Evolutionary conservation across 2,329 filamentous ascomycete genomes (phyloP).

Genomic region (Nemania bipapillata): DNA sequence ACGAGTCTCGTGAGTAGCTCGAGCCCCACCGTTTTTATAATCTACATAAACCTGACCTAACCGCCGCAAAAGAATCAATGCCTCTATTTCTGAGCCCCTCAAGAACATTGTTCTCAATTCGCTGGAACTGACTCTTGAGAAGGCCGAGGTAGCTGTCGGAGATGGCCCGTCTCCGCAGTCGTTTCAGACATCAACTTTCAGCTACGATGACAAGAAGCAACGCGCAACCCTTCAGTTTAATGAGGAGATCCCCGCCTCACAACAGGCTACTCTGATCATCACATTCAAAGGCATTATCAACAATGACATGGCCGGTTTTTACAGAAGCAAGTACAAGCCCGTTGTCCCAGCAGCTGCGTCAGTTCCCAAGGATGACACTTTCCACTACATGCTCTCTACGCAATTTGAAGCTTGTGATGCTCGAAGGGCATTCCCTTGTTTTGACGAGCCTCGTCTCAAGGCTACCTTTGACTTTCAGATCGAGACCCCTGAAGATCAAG

Average conservation of each 20-base stretch:
- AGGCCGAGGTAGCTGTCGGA: conserved; percentile 69
- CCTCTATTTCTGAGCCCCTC: conserved; percentile 75
- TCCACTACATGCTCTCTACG: conserved; percentile 85
- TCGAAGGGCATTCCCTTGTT: conserved; percentile 93
- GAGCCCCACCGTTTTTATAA: not conserved
- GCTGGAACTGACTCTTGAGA: conserved; percentile 81
- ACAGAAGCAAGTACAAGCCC: conserved; percentile 93
- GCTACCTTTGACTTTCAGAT: conserved; percentile 94
- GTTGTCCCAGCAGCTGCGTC: conserved; percentile 75
- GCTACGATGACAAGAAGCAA: conserved; percentile 85
- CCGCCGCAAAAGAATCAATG: conserved; percentile 69
- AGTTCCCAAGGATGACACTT: conserved; percentile 77
- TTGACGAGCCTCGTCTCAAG: conserved; percentile 97
- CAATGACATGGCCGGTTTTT: conserved; percentile 92
- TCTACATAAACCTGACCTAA: conserved; percentile 8
- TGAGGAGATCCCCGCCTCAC: conserved; percentile 73
- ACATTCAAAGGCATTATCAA: conserved; percentile 85
- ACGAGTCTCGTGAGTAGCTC: conserved; percentile 67
- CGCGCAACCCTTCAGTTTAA: conserved; percentile 81
- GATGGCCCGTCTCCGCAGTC: conserved; percentile 67
- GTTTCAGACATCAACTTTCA: conserved; percentile 72
- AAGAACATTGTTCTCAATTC: conserved; percentile 85
- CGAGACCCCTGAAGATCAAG: conserved; percentile 87
- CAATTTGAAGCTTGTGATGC: conserved; percentile 98
- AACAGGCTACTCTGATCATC: conserved; percentile 74